A percentile compares a stretch with the other conserved stretches of the same genome.
Evolutionary conservation across 2,329 filamentous ascomycete species (phyloP).

Genomic region (Colletotrichum limetticola): DNA sequence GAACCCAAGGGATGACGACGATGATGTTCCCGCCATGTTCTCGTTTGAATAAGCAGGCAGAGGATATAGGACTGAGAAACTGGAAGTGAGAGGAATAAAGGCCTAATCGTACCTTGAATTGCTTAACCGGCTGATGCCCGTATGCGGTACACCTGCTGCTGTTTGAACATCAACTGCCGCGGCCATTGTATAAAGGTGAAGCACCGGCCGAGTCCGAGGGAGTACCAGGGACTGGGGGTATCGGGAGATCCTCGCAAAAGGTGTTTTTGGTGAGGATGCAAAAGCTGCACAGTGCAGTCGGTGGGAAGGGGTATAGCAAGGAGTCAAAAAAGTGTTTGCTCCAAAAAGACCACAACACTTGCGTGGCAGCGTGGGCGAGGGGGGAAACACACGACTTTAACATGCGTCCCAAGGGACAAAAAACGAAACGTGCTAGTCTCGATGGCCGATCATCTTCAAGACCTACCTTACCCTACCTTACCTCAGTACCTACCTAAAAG

Average conservation of each 20-base stretch:
- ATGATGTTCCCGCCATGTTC: not conserved
- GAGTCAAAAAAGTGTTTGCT: not conserved
- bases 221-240: not conserved
- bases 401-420: not conserved
- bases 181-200: constrained; percentile 18
- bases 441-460: not conserved
- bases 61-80: not conserved
- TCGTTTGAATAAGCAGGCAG: not conserved
- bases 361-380: not conserved
- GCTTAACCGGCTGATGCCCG: not conserved
- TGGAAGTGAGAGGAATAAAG: not conserved
- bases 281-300: not conserved
- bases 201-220: not conserved
- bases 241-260: not conserved
- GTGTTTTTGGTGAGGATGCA: not conserved
- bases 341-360: not conserved
- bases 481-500: too few relatives aligned
- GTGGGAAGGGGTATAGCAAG: not conserved
- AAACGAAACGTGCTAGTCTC: not conserved
- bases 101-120: constrained; percentile 1
- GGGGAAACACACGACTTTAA: constrained; percentile 5
- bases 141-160: not conserved
- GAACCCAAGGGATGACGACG: not conserved
- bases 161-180: constrained; percentile 18
- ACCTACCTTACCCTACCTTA: not conserved